phyloP scores from a whole-genome alignment of 352 stramenopile genomes.

The Globisporangium ultimum region DNA sequence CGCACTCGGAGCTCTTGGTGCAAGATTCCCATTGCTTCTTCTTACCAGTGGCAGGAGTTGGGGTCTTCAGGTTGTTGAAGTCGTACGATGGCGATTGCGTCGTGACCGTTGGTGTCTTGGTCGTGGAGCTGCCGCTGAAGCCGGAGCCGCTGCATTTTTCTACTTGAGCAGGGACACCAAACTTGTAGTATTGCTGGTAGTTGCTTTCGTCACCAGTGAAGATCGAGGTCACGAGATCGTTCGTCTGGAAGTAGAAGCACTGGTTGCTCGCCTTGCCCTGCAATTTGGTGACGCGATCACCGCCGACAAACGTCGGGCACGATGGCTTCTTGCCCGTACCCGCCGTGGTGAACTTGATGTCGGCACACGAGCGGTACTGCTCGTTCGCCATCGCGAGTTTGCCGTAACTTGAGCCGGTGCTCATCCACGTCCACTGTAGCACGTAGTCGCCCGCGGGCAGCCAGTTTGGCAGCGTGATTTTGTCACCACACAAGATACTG shows the following conservation, averaged over 20 bases:
- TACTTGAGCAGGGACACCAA: slow-evolving; percentile 39
- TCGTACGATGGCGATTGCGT: not conserved
- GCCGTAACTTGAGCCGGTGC: slow-evolving; percentile 42
- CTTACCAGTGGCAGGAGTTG: not conserved
- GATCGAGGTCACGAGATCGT: slow-evolving; percentile 30
- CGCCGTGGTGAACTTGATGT: slow-evolving; percentile 41
- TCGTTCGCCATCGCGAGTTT: slow-evolving; percentile 38
- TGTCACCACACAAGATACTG: slow-evolving; percentile 39
- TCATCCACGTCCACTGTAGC: slow-evolving; percentile 55
- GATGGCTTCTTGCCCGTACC: slow-evolving; percentile 26
- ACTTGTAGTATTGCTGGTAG: slow-evolving; percentile 41
- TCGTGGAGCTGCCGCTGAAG: not conserved
- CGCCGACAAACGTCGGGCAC: slow-evolving; percentile 46
- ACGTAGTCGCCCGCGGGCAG: slow-evolving; percentile 47
- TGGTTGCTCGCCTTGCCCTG: slow-evolving; percentile 28
- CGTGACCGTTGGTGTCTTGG: too few relatives aligned
- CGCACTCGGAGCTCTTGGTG: slow-evolving; percentile 2
- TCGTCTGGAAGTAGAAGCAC: slow-evolving; percentile 62
- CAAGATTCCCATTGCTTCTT: slow-evolving; percentile 14
- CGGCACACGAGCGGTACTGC: slow-evolving; percentile 46
- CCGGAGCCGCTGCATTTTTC: slow-evolving; percentile 29
- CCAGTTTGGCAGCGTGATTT: slow-evolving; percentile 47
- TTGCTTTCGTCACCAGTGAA: slow-evolving; percentile 33
- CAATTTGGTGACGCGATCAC: slow-evolving; percentile 46
- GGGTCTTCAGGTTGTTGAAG: not conserved